These are phyloP conservation scores for Phytophthora capsici DNA, from an alignment of 352 stramenopile species.

Conservation along the genomic window DNA sequence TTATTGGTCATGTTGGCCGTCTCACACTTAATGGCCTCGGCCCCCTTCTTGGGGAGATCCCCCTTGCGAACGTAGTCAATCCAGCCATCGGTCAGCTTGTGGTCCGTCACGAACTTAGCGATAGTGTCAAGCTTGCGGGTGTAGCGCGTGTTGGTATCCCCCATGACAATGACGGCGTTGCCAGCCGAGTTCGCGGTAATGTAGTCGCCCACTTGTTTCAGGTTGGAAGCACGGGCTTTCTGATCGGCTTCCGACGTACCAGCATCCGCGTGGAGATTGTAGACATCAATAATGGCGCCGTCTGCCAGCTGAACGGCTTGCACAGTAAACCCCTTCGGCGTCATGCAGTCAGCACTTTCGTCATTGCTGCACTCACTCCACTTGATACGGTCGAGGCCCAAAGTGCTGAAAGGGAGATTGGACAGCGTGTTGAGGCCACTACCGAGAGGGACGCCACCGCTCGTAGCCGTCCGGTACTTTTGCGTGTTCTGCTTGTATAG, in stretches of 20 bases:
- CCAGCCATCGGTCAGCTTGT: slow-evolving; percentile 54
- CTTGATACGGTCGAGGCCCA: slow-evolving; percentile 44
- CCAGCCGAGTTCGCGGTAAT: slow-evolving; percentile 51
- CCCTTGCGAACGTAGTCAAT: slow-evolving; percentile 50
- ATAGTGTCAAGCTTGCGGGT: slow-evolving; percentile 53
- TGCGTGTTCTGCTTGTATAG: slow-evolving; percentile 54
- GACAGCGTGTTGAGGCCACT: slow-evolving; percentile 62
- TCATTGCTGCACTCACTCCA: slow-evolving; percentile 54
- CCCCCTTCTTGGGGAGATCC: slow-evolving; percentile 34
- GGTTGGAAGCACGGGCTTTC: slow-evolving; percentile 42
- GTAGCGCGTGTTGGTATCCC: slow-evolving; percentile 65
- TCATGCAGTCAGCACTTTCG: slow-evolving; percentile 59
- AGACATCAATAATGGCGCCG: slow-evolving; percentile 50
- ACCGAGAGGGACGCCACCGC: slow-evolving; percentile 50
- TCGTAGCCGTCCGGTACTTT: slow-evolving; percentile 50
- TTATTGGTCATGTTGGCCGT: slow-evolving; percentile 42
- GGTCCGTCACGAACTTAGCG: slow-evolving; percentile 30
- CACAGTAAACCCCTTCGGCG: slow-evolving; percentile 62
- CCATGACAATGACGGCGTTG: slow-evolving; percentile 57
- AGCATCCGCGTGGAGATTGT: slow-evolving; percentile 62
- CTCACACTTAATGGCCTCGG: slow-evolving; percentile 46
- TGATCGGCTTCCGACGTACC: slow-evolving; percentile 37
- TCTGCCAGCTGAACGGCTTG: slow-evolving; percentile 49
- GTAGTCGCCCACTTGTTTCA: slow-evolving; percentile 55
- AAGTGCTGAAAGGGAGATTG: slow-evolving; percentile 47